Conservation (phyloP, 179 eudicot genomes). For the Sideroxylon spinosum region DNA sequence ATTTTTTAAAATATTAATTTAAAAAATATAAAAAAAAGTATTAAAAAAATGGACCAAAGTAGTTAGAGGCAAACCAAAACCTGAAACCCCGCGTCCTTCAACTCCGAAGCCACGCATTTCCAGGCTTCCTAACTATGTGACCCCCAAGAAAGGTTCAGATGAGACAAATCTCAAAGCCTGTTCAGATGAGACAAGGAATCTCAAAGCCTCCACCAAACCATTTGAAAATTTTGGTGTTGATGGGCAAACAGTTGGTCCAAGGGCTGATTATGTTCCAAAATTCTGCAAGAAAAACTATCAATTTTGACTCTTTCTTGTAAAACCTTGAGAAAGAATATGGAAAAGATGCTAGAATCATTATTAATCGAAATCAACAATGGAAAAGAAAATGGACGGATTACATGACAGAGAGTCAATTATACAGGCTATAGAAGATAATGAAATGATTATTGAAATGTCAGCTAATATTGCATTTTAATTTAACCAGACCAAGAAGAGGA, state of each 20-base stretch:
- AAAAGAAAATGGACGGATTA: neutral
- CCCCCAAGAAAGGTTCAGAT: neutral
- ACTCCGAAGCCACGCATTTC: conserved; percentile 21
- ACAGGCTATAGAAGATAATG: neutral
- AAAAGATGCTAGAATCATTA: neutral
- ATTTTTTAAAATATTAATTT: too few relatives aligned
- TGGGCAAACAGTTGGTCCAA: neutral
- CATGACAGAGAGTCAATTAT: neutral
- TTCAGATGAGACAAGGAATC: conserved; percentile 27
- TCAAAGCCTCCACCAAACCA: neutral
- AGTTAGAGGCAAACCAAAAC: conserved; percentile 41
- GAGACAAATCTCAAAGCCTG: conserved; percentile 32
- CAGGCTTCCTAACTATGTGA: conserved; percentile 15
- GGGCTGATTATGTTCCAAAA: neutral
- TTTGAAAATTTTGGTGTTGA: conserved; percentile 4
- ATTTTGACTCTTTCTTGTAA: neutral
- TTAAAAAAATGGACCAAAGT: too few relatives aligned
- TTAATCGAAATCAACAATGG: conserved; percentile 7
- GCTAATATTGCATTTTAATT: neutral
- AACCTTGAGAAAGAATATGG: conserved; percentile 5
- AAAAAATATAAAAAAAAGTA: too few relatives aligned
- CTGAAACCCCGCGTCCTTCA: conserved; percentile 22
- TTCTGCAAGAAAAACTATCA: conserved; percentile 22
- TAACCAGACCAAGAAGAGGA: neutral
- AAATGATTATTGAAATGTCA: neutral